Percentiles rank a stretch among this genome's conserved stretches.
Conservation (phyloP, 768 basidiomycete species). For the Hebeloma cylindrosporum region DNA sequence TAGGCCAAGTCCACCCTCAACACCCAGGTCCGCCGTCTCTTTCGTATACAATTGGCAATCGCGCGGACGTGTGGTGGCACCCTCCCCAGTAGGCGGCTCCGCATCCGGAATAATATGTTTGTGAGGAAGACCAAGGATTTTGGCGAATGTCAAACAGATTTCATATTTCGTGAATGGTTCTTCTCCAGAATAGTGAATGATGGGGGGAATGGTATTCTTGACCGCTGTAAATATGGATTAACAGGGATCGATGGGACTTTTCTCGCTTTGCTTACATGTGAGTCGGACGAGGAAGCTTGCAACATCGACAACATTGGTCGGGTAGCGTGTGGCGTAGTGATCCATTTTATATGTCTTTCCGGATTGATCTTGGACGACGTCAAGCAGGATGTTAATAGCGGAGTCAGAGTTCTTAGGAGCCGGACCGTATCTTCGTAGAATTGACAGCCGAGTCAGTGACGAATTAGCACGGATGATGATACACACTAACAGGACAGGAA, state of each 20-base stretch:
- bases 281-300: constrained; percentile 81
- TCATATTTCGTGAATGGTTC: constrained; percentile 92
- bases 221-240: constrained; percentile 23
- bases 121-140: constrained; percentile 68
- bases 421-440: constrained; percentile 72
- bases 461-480: not conserved
- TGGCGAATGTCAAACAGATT: constrained; percentile 80
- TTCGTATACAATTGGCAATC: constrained; percentile 78
- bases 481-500: constrained; percentile 80
- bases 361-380: constrained; percentile 83
- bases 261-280: constrained; percentile 48
- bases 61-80: constrained; percentile 72
- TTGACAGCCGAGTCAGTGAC: constrained; percentile 4
- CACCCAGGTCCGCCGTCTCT: constrained; percentile 67
- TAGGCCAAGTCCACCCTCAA: constrained; percentile 59
- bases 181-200: constrained; percentile 83
- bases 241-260: no score
- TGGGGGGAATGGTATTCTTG: constrained; percentile 55
- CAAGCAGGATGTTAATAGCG: constrained; percentile 86
- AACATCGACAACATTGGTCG: constrained; percentile 88
- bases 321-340: constrained; percentile 88
- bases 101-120: constrained; percentile 74
- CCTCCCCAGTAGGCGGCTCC: constrained; percentile 60
- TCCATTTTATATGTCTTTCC: constrained; percentile 95
- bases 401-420: constrained; percentile 82